phyloP scores from a whole-genome alignment of 805 yeast species.

The Tetrapisispora namnaoensis region DNA sequence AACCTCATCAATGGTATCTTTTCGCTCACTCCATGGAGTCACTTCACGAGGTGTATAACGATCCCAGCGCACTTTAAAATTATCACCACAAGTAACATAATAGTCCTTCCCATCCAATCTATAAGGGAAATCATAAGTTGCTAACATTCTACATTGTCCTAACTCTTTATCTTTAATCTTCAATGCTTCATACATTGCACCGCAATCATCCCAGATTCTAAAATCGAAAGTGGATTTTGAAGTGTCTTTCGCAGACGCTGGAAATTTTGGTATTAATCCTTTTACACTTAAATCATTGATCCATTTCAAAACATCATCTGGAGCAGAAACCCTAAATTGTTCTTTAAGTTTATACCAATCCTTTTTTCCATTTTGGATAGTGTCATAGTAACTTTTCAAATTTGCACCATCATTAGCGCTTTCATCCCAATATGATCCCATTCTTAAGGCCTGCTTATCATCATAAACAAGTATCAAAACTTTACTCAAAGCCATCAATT shows the following conservation, averaged over 20 bases:
- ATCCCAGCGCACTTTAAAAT: conserved; percentile 39
- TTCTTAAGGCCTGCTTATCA: conserved; percentile 36
- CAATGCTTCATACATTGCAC: conserved; percentile 33
- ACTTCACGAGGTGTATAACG: conserved; percentile 33
- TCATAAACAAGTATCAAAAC: conserved; percentile 37
- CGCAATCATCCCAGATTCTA: conserved; percentile 34
- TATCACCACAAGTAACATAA: conserved; percentile 36
- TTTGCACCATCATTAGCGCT: conserved; percentile 31
- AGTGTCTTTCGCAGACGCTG: conserved; percentile 12
- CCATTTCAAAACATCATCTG: conserved; percentile 34
- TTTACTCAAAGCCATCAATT: conserved; percentile 31
- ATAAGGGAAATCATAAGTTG: conserved; percentile 40
- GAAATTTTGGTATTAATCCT: conserved; percentile 30
- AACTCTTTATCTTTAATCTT: conserved; percentile 21
- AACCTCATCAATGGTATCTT: conserved; percentile 38
- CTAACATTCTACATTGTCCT: conserved; percentile 36
- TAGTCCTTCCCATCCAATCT: conserved; percentile 37
- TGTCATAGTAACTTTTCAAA: conserved; percentile 16
- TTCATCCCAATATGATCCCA: conserved; percentile 37
- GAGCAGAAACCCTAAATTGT: conserved; percentile 36
- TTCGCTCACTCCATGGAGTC: conserved; percentile 39
- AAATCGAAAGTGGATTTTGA: conserved; percentile 24
- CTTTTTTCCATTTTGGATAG: conserved; percentile 11
- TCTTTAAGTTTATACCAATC: conserved; percentile 29
- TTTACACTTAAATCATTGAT: conserved; percentile 29